Base-by-base conservation (phyloP, 345 rosid species). In the Bruguiera gymnorhiza region DNA sequence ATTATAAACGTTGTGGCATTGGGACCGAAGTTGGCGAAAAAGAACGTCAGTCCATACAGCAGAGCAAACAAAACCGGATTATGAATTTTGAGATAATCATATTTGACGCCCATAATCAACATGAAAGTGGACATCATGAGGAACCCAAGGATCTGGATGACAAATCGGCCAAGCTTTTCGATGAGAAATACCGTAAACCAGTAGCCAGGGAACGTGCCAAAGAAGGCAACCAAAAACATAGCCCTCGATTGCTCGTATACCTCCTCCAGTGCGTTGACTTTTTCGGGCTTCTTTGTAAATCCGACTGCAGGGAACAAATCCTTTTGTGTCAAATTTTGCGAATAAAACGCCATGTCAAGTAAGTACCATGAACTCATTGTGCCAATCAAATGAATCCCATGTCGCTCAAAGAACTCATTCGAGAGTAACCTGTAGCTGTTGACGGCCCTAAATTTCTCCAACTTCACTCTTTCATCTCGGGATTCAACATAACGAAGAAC, bases 1-100 rank as follows among this genome's bases (percentile, higher is more conserved):
- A 86, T 72, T 27, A 88, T 85, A 30, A 88, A 88, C 1, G 88
- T 86, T 0, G 88, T 88, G 43, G 81, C 78, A 36, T 88, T 88
- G 0, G 88, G 88, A 0, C 92, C 92, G 8, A 88, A 85, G 60
- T 87, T 87, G 0, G 92, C 88, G 11, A 86, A 88, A 81, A 87
- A 85, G 67, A 86, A 83, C 0, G 89, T 81, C 1, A 81, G 48
- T 24, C 80, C 87, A 7, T 84, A 86, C 0, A 83, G 21, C 21
- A 70, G 6, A 7, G 78, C 81, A 52, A 88, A 88, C 2, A 80
- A 48, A 61, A 51, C 20, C 18, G 66, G 66, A 27, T 76, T 69
- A 0, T 79, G 61, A 5, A 51, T 8, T 43, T 20, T 78, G 16
- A 88, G 72, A 27, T 82, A 68, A 0, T 62, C 69, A 46, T 88